phyloP scores from a whole-genome alignment of 2,329 filamentous ascomycete species.

The Monilinia fructicola region DNA sequence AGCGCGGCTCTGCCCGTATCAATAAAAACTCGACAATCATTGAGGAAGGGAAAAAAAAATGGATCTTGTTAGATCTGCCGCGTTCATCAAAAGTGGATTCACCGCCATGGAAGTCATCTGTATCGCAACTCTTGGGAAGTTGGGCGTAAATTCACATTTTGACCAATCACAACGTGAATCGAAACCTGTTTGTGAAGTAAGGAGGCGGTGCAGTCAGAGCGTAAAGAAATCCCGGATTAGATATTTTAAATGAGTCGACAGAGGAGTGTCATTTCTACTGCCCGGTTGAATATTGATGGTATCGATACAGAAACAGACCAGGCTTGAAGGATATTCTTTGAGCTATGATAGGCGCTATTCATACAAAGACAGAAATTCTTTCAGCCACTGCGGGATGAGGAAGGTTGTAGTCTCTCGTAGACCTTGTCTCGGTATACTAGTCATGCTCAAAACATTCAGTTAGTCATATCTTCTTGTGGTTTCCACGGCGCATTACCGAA shows the following conservation, averaged over 20 bases:
- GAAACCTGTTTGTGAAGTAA: neutral
- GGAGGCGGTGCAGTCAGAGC: neutral
- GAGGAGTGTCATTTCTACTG: slow-evolving; percentile 15
- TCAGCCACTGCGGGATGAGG: slow-evolving; percentile 1
- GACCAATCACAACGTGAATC: slow-evolving; percentile 3
- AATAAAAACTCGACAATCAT: slow-evolving; percentile 10
- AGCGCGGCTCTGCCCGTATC: slow-evolving; percentile 27
- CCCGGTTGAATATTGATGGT: slow-evolving; percentile 13
- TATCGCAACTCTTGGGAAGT: slow-evolving; percentile 16
- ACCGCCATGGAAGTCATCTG: slow-evolving; percentile 16
- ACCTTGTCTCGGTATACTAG: slow-evolving; percentile 1
- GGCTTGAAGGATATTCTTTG: slow-evolving; percentile 2
- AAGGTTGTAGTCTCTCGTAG: slow-evolving; percentile 1
- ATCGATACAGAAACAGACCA: slow-evolving; percentile 9
- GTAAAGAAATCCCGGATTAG: slow-evolving; percentile 6
- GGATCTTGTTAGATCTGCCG: slow-evolving; percentile 22
- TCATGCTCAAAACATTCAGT: neutral
- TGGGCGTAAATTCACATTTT: neutral
- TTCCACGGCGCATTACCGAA: slow-evolving; percentile 7
- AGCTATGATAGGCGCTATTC: slow-evolving; percentile 8
- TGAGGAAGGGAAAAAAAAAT: slow-evolving; percentile 5
- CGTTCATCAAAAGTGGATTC: slow-evolving; percentile 19
- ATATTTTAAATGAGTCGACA: slow-evolving; percentile 8
- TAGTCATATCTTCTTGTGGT: slow-evolving; percentile 12
- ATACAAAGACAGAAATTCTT: neutral